These are phyloP conservation scores for Suhomyces bolitotheri DNA, from an alignment of 1,139 yeast species.

Conservation along the genomic window DNA sequence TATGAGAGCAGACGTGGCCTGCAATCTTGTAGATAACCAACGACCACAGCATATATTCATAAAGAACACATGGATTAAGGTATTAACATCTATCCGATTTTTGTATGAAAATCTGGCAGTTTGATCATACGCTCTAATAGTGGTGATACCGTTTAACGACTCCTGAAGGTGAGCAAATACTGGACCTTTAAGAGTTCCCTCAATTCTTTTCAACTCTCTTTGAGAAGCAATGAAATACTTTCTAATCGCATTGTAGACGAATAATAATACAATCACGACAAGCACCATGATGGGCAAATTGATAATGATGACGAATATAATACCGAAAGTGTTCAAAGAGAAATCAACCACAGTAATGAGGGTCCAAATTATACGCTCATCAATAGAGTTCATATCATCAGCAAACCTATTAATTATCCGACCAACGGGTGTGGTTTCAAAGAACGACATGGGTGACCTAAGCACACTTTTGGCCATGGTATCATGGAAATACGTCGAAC, in stretches of 20 bases:
- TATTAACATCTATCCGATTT: constrained; percentile 24
- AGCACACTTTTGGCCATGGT: constrained; percentile 27
- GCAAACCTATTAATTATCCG: constrained; percentile 33
- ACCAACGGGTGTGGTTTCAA: constrained; percentile 35
- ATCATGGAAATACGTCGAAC: constrained; percentile 28
- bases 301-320: constrained; percentile 30
- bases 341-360: constrained; percentile 27
- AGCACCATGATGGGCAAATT: constrained; percentile 38
- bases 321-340: constrained; percentile 25
- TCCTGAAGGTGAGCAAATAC: constrained; percentile 41
- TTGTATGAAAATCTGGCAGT: constrained; percentile 28
- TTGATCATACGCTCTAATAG: constrained; percentile 36
- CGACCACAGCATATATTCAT: constrained; percentile 30
- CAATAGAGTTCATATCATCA: constrained; percentile 35
- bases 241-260: constrained; percentile 33
- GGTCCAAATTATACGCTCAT: constrained; percentile 35
- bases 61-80: constrained; percentile 24
- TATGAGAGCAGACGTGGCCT: constrained; percentile 35
- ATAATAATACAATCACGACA: constrained; percentile 23
- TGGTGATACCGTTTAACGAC: constrained; percentile 39
- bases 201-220: constrained; percentile 38
- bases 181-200: constrained; percentile 35
- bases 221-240: constrained; percentile 36
- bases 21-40: constrained; percentile 44
- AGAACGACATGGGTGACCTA: constrained; percentile 35